Evolutionary conservation across 2,329 filamentous ascomycete species (phyloP).

Genomic region (Neoscytalidium dimidiatum): DNA sequence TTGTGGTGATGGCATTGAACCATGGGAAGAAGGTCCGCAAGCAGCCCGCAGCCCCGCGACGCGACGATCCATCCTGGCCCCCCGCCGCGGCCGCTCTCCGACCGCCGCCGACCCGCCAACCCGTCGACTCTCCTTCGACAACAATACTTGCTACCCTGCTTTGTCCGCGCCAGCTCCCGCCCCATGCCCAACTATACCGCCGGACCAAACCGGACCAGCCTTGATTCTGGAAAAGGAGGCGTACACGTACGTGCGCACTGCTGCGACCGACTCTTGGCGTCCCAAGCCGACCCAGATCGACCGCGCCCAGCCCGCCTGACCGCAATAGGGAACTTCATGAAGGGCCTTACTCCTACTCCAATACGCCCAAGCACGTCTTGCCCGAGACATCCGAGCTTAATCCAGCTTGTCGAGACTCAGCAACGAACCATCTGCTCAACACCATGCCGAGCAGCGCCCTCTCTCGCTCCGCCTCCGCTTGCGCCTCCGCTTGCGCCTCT

Average conservation of each 20-base stretch:
- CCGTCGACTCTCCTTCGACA: not conserved
- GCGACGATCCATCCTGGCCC: not conserved
- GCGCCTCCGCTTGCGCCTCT: not conserved
- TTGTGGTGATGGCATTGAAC: slow-evolving; percentile 1
- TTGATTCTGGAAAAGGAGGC: not conserved
- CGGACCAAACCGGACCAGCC: not conserved
- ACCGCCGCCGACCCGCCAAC: not conserved
- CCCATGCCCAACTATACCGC: not conserved
- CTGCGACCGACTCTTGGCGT: not conserved
- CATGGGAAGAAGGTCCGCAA: not conserved
- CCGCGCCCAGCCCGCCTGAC: not conserved
- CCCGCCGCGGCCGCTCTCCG: not conserved
- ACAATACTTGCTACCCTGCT: not conserved
- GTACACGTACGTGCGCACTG: not conserved
- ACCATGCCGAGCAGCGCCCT: not conserved
- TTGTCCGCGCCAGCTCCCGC: not conserved
- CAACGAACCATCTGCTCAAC: not conserved
- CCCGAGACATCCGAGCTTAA: not conserved
- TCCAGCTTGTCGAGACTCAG: not conserved
- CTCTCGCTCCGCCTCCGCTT: not conserved
- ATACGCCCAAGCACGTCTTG: not conserved
- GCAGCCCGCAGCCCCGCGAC: too few relatives aligned
- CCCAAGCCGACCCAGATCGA: not conserved
- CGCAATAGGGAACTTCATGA: too few relatives aligned
- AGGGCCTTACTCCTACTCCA: too few relatives aligned